A percentile compares a stretch with the other conserved stretches of the same genome.
Evolutionary conservation across 768 basidiomycete genomes (phyloP).

Genomic region (Gymnopilus junonius): DNA sequence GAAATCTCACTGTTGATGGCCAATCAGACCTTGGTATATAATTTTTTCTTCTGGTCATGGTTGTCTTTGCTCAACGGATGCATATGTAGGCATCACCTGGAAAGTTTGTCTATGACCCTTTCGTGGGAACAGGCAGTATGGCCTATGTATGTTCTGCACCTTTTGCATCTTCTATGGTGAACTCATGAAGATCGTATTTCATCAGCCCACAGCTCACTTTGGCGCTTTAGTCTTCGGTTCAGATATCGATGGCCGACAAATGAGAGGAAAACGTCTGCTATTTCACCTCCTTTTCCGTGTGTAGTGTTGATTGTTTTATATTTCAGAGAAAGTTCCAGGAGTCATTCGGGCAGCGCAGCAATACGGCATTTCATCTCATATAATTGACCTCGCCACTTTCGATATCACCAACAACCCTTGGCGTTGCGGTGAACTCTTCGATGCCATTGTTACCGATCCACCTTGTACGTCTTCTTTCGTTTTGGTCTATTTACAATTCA

Average conservation of each 20-base stretch:
- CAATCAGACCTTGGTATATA: constrained; percentile 81
- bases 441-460: constrained; percentile 94
- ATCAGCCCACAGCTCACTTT: constrained; percentile 83
- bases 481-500: neutral
- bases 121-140: constrained; percentile 92
- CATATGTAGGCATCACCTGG: constrained; percentile 75
- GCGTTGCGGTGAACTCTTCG: constrained; percentile 88
- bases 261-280: constrained; percentile 84
- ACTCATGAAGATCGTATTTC: neutral
- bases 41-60: neutral
- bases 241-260: constrained; percentile 97
- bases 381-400: constrained; percentile 89
- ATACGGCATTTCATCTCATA: constrained; percentile 74
- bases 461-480: constrained; percentile 65
- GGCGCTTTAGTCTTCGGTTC: constrained; percentile 89
- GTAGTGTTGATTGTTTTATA: neutral
- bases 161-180: neutral
- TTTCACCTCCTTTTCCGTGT: neutral
- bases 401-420: constrained; percentile 92
- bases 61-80: neutral
- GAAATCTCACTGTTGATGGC: constrained; percentile 97
- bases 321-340: constrained; percentile 58
- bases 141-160: constrained; percentile 61
- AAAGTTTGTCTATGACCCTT: constrained; percentile 94
- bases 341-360: constrained; percentile 81